A percentile compares a stretch with the other conserved stretches of the same genome.
These are phyloP conservation scores for Xylaria grammica DNA, from an alignment of 495 filamentous ascomycete species.

Conservation along the genomic window DNA sequence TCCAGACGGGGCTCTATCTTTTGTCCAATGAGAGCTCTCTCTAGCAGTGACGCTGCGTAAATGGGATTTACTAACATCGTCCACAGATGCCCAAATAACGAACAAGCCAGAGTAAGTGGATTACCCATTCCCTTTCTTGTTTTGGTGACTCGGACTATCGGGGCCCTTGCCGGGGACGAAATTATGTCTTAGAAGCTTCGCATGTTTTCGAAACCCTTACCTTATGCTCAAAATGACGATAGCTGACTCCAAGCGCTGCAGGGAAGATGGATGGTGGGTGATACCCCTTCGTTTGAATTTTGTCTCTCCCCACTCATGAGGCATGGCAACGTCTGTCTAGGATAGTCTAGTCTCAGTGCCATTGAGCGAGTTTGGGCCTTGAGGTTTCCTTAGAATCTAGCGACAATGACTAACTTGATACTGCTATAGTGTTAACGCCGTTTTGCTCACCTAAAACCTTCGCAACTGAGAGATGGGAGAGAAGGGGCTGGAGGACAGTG, in stretches of 20 bases:
- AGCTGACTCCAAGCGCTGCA: too few species aligned
- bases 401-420: too few species aligned
- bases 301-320: background rate
- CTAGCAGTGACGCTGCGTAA: background rate
- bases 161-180: too few species aligned
- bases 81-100: constrained; percentile 72
- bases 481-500: background rate
- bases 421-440: constrained; percentile 2
- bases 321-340: too few species aligned
- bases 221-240: too few species aligned
- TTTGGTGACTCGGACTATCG: constrained; percentile 43
- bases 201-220: too few species aligned
- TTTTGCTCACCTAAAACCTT: background rate
- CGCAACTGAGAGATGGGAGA: background rate
- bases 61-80: constrained; percentile 59
- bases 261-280: background rate
- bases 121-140: background rate
- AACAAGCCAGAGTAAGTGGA: constrained; percentile 67
- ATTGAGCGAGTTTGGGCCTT: too few species aligned
- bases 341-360: too few species aligned
- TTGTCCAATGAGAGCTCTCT: background rate
- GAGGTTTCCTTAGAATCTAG: too few species aligned
- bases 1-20: background rate
- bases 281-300: background rate
- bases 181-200: too few species aligned